phyloP scores from a whole-genome alignment of 2,329 filamentous ascomycete genomes.

The Penicillium polonicum region DNA sequence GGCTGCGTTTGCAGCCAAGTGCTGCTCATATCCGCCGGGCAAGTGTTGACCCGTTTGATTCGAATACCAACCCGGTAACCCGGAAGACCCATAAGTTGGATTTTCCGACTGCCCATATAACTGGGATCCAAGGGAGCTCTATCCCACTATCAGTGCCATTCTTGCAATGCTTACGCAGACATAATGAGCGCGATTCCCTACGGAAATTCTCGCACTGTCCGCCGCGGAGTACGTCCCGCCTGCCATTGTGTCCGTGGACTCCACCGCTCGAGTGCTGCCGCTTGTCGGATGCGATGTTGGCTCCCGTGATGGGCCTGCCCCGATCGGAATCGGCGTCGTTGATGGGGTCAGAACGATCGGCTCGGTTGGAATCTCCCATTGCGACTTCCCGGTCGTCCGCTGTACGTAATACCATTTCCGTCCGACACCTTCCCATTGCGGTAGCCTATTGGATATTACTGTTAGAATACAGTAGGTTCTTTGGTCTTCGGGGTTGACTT shows the following conservation, averaged over 20 bases:
- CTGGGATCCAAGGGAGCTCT: conserved; percentile 26
- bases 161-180: conserved; percentile 19
- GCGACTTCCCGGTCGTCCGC: conserved; percentile 39
- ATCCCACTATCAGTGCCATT: conserved; percentile 28
- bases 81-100: conserved; percentile 16
- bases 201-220: conserved; percentile 26
- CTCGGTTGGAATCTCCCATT: conserved; percentile 44
- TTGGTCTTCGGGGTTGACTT: conserved; percentile 13
- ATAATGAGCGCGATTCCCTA: conserved; percentile 28
- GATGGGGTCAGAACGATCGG: conserved; percentile 39
- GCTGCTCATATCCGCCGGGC: conserved; percentile 5
- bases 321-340: conserved; percentile 31
- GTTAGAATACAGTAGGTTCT: neutral
- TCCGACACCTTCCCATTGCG: conserved; percentile 41
- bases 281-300: conserved; percentile 28
- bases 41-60: conserved; percentile 14
- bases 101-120: conserved; percentile 15
- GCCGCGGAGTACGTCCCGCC: conserved; percentile 17
- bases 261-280: conserved; percentile 16
- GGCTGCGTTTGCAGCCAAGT: neutral
- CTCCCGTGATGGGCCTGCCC: conserved; percentile 27
- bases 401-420: conserved; percentile 44
- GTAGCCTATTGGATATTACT: conserved; percentile 29
- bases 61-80: conserved; percentile 18
- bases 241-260: conserved; percentile 11